phyloP scores from a whole-genome alignment of 2,329 filamentous ascomycete species.

The Monilinia fructigena region DNA sequence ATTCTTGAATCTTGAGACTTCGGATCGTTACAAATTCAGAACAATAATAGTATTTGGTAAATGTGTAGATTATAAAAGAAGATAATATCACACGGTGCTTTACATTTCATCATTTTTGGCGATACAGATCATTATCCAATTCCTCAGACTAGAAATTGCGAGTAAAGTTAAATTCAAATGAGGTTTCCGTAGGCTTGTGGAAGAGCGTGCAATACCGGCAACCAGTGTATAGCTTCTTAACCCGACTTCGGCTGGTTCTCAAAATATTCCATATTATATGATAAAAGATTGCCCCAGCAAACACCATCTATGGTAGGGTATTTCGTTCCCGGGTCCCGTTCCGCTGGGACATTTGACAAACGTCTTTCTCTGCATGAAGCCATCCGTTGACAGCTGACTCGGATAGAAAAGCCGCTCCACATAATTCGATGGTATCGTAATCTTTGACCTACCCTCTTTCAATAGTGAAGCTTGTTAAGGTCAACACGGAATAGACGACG shows the following conservation, averaged over 20 bases:
- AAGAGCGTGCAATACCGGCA: not conserved
- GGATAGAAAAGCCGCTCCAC: slow-evolving; percentile 16
- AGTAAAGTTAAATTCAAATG: not conserved
- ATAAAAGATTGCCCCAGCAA: slow-evolving; percentile 4
- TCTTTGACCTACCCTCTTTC: slow-evolving; percentile 13
- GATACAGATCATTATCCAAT: not conserved
- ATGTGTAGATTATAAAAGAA: slow-evolving; percentile 2
- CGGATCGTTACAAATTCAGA: not conserved
- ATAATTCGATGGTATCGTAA: slow-evolving; percentile 19
- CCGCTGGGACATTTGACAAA: slow-evolving; percentile 16
- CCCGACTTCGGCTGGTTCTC: not conserved
- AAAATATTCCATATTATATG: not conserved
- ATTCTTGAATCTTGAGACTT: slow-evolving; percentile 1
- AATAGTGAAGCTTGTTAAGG: slow-evolving; percentile 14
- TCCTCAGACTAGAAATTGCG: not conserved
- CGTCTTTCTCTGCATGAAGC: slow-evolving; percentile 11
- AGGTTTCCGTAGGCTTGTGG: not conserved
- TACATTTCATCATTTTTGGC: not conserved
- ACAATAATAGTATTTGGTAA: not conserved
- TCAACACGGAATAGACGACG: slow-evolving; percentile 14
- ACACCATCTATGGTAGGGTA: slow-evolving; percentile 3
- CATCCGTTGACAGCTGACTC: slow-evolving; percentile 11
- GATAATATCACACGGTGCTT: not conserved
- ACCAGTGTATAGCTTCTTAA: not conserved
- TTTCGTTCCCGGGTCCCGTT: slow-evolving; percentile 14